Percentiles rank a stretch among this genome's conserved stretches.
Conservation (phyloP, 305 asterid species). For the Fraxinus ornus region DNA sequence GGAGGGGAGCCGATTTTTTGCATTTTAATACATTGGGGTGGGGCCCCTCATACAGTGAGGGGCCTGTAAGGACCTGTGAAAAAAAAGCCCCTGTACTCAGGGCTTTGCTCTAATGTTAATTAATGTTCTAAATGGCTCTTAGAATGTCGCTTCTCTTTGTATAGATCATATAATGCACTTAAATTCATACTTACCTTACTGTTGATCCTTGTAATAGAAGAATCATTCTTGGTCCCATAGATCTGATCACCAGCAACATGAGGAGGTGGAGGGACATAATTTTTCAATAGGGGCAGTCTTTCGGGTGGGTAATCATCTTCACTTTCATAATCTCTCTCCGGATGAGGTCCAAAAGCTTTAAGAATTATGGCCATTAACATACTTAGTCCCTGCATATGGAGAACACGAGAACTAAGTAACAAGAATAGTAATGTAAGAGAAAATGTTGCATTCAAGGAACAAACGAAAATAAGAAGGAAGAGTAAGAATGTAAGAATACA, state of each 20-base stretch:
- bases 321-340: constrained; percentile 78
- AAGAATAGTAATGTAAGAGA: constrained; percentile 15
- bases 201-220: constrained; percentile 63
- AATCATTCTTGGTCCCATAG: constrained; percentile 54
- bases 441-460: constrained; percentile 13
- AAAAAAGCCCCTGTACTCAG: too few relatives aligned
- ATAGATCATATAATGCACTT: not conserved
- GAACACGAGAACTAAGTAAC: constrained; percentile 1
- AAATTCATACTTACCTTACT: constrained; percentile 56
- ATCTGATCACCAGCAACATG: constrained; percentile 58
- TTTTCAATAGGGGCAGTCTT: constrained; percentile 78
- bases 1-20: too few relatives aligned
- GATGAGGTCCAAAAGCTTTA: constrained; percentile 81
- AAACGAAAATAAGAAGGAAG: not conserved
- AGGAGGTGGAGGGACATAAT: constrained; percentile 66
- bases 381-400: constrained; percentile 64
- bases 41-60: too few relatives aligned
- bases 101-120: too few relatives aligned
- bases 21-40: too few relatives aligned
- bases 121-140: not conserved
- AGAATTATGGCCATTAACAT: constrained; percentile 74
- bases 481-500: not conserved
- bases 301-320: constrained; percentile 83
- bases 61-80: too few relatives aligned
- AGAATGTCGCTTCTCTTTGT: not conserved